These are phyloP conservation scores for Peterozyma xylosa DNA, from an alignment of 805 yeast genomes.

Conservation along the genomic window DNA sequence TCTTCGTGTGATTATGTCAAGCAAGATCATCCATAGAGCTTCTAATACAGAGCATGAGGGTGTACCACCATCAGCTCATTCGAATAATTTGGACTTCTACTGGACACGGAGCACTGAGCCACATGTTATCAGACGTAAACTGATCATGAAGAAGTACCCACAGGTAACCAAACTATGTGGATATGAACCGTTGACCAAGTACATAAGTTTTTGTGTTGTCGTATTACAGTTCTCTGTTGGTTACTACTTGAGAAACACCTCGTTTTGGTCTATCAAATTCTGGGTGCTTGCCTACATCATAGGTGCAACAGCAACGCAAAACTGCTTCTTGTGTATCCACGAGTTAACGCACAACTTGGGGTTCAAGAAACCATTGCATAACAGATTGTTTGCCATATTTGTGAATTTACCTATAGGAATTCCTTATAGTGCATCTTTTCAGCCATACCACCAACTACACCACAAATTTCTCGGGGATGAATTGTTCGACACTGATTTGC, in stretches of 20 bases:
- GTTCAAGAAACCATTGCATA: conserved; percentile 70
- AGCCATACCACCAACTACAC: conserved; percentile 87
- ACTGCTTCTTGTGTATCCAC: conserved; percentile 80
- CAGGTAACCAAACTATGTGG: conserved; percentile 76
- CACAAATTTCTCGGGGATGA: conserved; percentile 88
- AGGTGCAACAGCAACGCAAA: conserved; percentile 85
- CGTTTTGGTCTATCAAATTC: conserved; percentile 46
- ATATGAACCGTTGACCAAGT: conserved; percentile 80
- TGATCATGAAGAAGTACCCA: conserved; percentile 69
- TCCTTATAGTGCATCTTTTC: conserved; percentile 83
- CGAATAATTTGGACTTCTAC: conserved; percentile 45
- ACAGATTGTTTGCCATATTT: conserved; percentile 69
- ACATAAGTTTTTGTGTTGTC: conserved; percentile 61
- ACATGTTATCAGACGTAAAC: conserved; percentile 66
- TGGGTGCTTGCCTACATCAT: conserved; percentile 61
- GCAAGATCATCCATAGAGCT: conserved; percentile 4
- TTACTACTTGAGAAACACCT: conserved; percentile 46
- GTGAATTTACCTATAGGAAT: conserved; percentile 83
- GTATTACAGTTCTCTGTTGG: conserved; percentile 61
- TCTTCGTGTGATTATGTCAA: background rate
- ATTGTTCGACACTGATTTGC: conserved; percentile 78
- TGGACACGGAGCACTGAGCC: conserved; percentile 85
- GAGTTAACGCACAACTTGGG: conserved; percentile 82
- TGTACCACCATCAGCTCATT: conserved; percentile 5
- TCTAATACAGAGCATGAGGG: conserved; percentile 6